A percentile compares a stretch with the other conserved stretches of the same genome.
These are phyloP conservation scores for Passalora sequoiae DNA, from an alignment of 2,329 filamentous ascomycete genomes.

Conservation along the genomic window DNA sequence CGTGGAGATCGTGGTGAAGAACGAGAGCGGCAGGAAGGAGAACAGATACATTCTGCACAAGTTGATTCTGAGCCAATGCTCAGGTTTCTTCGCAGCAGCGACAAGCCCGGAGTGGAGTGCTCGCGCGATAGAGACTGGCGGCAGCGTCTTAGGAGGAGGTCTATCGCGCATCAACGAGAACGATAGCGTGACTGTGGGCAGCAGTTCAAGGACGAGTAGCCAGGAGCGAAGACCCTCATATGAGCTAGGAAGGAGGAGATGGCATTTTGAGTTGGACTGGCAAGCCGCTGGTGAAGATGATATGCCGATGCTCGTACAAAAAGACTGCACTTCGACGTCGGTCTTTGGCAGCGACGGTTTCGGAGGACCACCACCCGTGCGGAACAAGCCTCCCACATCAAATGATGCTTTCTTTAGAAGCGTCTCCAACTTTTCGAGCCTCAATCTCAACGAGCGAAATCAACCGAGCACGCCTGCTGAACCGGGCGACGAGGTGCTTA, in stretches of 20 bases:
- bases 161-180: constrained; percentile 26
- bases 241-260: constrained; percentile 54
- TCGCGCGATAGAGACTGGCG: constrained; percentile 14
- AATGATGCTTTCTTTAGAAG: constrained; percentile 76
- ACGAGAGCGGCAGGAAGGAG: constrained; percentile 60
- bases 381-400: constrained; percentile 60
- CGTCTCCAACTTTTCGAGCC: constrained; percentile 69
- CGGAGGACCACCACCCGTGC: constrained; percentile 44
- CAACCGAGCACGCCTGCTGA: constrained; percentile 44
- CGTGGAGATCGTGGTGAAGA: constrained; percentile 75
- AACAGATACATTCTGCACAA: constrained; percentile 82
- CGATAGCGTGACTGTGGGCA: constrained; percentile 26
- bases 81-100: constrained; percentile 84
- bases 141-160: constrained; percentile 5
- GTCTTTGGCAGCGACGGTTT: constrained; percentile 26
- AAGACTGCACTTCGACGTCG: constrained; percentile 44
- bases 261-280: constrained; percentile 84
- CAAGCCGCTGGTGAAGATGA: constrained; percentile 64
- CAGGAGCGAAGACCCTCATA: constrained; percentile 31
- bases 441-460: constrained; percentile 46
- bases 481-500: constrained; percentile 65
- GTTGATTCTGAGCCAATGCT: constrained; percentile 82
- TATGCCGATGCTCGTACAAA: constrained; percentile 74
- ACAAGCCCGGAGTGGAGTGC: constrained; percentile 31
- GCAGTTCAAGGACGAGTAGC: constrained; percentile 37